A percentile compares a stretch with the other conserved stretches of the same genome.
Conservation (phyloP, 1,284 basidiomycete species). For the Porodaedalea pini region DNA sequence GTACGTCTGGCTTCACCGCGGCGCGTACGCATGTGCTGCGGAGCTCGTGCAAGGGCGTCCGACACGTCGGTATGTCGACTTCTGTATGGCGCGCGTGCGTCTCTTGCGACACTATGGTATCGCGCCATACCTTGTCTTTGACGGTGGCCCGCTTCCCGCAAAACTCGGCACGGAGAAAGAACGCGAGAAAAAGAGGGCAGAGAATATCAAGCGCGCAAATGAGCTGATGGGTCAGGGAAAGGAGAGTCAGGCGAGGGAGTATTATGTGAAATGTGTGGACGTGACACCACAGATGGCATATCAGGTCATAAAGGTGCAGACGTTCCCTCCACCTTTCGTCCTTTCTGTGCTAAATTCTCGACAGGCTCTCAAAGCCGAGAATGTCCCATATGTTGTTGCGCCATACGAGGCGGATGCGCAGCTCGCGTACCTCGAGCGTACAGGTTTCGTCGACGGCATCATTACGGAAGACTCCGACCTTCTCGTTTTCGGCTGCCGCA, state of each 20-base stretch:
- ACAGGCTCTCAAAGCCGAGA: conserved; percentile 80
- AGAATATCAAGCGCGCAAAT: conserved; percentile 68
- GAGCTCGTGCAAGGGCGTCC: conserved; percentile 83
- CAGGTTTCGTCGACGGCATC: conserved; percentile 85
- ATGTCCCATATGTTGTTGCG: conserved; percentile 85
- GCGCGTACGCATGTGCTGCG: conserved; percentile 87
- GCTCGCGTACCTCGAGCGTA: conserved; percentile 86
- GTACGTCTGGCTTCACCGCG: conserved; percentile 98
- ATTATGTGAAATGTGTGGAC: conserved; percentile 89
- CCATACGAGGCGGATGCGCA: conserved; percentile 99
- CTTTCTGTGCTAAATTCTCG: conserved; percentile 8
- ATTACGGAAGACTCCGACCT: conserved; percentile 98
- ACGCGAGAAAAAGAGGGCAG: conserved; percentile 67
- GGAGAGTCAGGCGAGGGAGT: conserved; percentile 78
- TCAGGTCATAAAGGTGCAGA: conserved; percentile 88
- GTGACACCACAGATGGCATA: conserved; percentile 97
- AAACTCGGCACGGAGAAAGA: conserved; percentile 89
- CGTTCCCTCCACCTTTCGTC: background rate
- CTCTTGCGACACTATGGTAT: conserved; percentile 84
- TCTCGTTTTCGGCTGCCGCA: conserved; percentile 92
- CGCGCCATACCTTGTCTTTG: conserved; percentile 91
- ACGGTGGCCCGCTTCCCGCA: conserved; percentile 92
- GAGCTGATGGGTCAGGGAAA: conserved; percentile 75
- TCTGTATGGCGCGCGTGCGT: conserved; percentile 89
- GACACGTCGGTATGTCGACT: conserved; percentile 91